phyloP scores from a whole-genome alignment of 495 filamentous ascomycete species.

The Lophium mytilinum region DNA sequence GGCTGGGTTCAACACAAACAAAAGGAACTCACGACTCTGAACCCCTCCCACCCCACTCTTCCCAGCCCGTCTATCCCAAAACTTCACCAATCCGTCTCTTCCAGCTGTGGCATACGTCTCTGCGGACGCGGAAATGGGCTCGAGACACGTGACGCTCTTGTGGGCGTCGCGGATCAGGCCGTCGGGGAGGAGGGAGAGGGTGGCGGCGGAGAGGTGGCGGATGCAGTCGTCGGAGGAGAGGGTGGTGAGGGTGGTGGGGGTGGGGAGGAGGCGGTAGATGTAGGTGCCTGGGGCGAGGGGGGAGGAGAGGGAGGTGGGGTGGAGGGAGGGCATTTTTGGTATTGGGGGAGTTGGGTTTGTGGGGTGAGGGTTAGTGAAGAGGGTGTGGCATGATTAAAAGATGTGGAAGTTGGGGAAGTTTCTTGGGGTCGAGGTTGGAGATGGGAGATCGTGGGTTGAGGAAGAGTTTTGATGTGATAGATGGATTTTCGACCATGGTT shows the following conservation, averaged over 20 bases:
- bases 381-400: too few relatives aligned
- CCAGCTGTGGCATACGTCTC: conserved; percentile 50
- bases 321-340: conserved; percentile 13
- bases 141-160: conserved; percentile 50
- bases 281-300: conserved; percentile 22
- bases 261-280: conserved; percentile 24
- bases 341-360: background rate
- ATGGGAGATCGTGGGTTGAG: too few relatives aligned
- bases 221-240: conserved; percentile 44
- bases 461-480: too few relatives aligned
- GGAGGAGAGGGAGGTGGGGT: conserved; percentile 4
- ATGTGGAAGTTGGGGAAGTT: background rate
- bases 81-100: conserved; percentile 50
- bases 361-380: too few relatives aligned
- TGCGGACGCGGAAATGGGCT: conserved; percentile 36
- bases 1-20: too few relatives aligned
- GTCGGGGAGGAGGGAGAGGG: conserved; percentile 15
- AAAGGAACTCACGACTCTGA: conserved; percentile 14
- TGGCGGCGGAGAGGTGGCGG: conserved; percentile 43
- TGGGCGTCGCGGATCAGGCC: conserved; percentile 40
- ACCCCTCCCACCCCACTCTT: conserved; percentile 17
- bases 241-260: conserved; percentile 21
- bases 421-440: background rate
- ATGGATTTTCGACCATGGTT: too few relatives aligned
- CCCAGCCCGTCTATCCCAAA: conserved; percentile 47